These are phyloP conservation scores for Lichtheimia corymbifera DNA, from an alignment of 371 early-diverging fungal genomes.

Conservation along the genomic window DNA sequence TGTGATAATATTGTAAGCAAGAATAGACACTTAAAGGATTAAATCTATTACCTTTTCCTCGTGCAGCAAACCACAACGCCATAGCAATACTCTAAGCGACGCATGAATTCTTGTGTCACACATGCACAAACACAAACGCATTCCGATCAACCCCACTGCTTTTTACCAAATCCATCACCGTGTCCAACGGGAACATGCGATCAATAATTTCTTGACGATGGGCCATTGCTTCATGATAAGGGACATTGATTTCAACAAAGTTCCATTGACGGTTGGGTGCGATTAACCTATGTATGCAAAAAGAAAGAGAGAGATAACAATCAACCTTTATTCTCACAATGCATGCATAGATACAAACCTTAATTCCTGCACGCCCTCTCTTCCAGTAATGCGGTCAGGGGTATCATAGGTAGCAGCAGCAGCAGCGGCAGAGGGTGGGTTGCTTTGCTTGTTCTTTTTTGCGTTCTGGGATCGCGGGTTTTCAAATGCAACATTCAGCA, in stretches of 20 bases:
- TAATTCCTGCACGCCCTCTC: slow-evolving; percentile 64
- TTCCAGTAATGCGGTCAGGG: slow-evolving; percentile 89
- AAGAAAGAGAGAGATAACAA: too few species aligned
- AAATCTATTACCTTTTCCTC: slow-evolving; percentile 54
- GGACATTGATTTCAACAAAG: slow-evolving; percentile 89
- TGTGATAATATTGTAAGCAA: background rate
- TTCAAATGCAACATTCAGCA: slow-evolving; percentile 96
- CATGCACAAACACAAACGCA: background rate
- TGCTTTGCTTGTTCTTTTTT: slow-evolving; percentile 16
- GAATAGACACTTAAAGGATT: too few species aligned
- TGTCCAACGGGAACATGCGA: slow-evolving; percentile 81
- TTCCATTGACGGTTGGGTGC: slow-evolving; percentile 79
- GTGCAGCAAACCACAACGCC: slow-evolving; percentile 95
- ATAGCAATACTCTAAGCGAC: slow-evolving; percentile 84
- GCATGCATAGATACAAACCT: slow-evolving; percentile 17
- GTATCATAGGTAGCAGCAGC: slow-evolving; percentile 64
- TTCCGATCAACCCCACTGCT: too few species aligned
- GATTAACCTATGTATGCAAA: slow-evolving; percentile 30
- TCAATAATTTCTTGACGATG: slow-evolving; percentile 62
- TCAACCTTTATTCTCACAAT: too few species aligned
- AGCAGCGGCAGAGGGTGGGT: background rate
- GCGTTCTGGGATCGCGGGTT: slow-evolving; percentile 75
- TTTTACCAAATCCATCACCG: slow-evolving; percentile 89
- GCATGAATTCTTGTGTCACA: background rate
- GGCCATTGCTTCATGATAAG: slow-evolving; percentile 67